Percentiles rank a stretch among this genome's conserved stretches.
Conservation (phyloP, 129 eudicot genomes). For the Flaveria bidentis region DNA sequence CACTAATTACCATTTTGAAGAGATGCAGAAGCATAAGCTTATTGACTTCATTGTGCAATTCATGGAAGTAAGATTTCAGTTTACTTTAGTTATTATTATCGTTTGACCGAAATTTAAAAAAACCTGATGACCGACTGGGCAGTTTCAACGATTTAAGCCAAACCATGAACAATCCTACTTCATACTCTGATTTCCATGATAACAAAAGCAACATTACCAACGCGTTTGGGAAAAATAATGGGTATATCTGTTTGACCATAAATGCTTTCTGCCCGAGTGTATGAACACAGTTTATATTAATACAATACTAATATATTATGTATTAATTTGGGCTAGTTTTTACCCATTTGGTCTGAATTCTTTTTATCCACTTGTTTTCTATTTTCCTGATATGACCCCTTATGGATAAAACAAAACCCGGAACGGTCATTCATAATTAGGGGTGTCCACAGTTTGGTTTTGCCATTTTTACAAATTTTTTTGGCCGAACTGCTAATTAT, state of each 20-base stretch:
- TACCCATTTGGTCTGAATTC: too few relatives aligned
- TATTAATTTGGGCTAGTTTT: too few relatives aligned
- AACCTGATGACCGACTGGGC: too few relatives aligned
- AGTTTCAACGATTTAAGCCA: too few relatives aligned
- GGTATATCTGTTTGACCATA: not conserved
- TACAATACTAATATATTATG: too few relatives aligned
- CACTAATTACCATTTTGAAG: conserved; percentile 82
- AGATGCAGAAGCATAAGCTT: conserved; percentile 84
- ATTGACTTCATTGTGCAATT: conserved; percentile 87
- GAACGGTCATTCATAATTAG: too few relatives aligned
- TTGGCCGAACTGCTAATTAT: too few relatives aligned
- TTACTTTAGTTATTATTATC: not conserved
- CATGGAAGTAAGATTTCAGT: conserved; percentile 66
- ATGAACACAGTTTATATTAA: not conserved
- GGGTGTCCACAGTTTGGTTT: too few relatives aligned
- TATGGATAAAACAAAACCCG: not conserved
- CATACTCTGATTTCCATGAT: not conserved
- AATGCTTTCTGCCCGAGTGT: not conserved
- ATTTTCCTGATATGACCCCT: not conserved
- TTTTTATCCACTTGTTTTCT: not conserved
- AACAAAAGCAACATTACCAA: not conserved
- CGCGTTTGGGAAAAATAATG: not conserved
- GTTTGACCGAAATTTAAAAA: not conserved
- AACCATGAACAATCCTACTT: too few relatives aligned
- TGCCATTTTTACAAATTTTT: too few relatives aligned